Conservation (phyloP, 495 filamentous ascomycete genomes). For the Pyrenopolyporus hunteri region DNA sequence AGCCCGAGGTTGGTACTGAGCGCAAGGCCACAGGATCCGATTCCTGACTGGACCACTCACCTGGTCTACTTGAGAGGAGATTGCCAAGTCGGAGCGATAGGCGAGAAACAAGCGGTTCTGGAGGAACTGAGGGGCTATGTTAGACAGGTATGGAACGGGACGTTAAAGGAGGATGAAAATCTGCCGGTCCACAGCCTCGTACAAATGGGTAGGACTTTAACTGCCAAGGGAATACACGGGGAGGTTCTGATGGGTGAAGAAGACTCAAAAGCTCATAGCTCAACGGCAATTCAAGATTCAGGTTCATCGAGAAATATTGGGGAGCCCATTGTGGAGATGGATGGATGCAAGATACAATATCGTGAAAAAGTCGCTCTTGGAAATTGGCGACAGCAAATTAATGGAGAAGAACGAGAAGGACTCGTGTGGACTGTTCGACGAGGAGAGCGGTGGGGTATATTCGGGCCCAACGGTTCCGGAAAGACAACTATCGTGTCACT, state of each 20-base stretch:
- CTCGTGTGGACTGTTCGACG: slow-evolving; percentile 82
- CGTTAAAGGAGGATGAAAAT: slow-evolving; percentile 42
- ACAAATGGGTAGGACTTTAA: slow-evolving; percentile 57
- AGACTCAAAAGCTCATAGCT: slow-evolving; percentile 7
- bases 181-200: slow-evolving; percentile 53
- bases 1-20: slow-evolving; percentile 76
- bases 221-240: slow-evolving; percentile 52
- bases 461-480: slow-evolving; percentile 87
- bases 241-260: slow-evolving; percentile 40
- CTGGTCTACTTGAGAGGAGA: slow-evolving; percentile 68
- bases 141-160: slow-evolving; percentile 45
- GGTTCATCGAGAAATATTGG: slow-evolving; percentile 35
- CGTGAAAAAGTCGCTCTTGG: slow-evolving; percentile 77
- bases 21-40: slow-evolving; percentile 79
- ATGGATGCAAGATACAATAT: slow-evolving; percentile 79
- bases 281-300: background rate
- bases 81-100: slow-evolving; percentile 62
- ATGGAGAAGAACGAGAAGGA: slow-evolving; percentile 58
- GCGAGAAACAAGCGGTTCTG: slow-evolving; percentile 61
- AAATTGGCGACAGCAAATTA: slow-evolving; percentile 69
- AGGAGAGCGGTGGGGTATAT: slow-evolving; percentile 87
- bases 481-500: slow-evolving; percentile 94
- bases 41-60: slow-evolving; percentile 92
- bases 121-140: slow-evolving; percentile 53
- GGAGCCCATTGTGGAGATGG: slow-evolving; percentile 83